Percentiles rank a stretch among this genome's conserved stretches.
phyloP scores from a whole-genome alignment of 495 filamentous ascomycete species.

The Saxophila tyrrhenica region DNA sequence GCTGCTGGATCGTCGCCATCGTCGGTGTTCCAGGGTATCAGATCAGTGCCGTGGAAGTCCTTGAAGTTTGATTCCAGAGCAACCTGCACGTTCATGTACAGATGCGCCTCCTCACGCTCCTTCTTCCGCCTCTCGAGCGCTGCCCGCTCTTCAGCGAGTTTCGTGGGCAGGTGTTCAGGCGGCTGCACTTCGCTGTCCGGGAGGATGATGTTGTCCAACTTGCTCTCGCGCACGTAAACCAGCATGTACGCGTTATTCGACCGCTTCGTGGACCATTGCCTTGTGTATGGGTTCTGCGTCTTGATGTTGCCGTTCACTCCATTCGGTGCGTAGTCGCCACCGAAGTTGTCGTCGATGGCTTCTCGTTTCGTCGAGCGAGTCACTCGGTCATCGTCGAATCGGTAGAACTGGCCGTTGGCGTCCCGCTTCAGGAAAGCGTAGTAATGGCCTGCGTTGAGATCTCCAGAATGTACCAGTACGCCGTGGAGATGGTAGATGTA shows the following conservation, averaged over 20 bases:
- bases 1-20: slow-evolving; percentile 43
- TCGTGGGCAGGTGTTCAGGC: slow-evolving; percentile 67
- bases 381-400: slow-evolving; percentile 93
- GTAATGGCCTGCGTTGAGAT: slow-evolving; percentile 97
- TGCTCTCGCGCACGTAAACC: slow-evolving; percentile 86
- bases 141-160: slow-evolving; percentile 70
- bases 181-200: slow-evolving; percentile 64
- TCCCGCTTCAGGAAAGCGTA: slow-evolving; percentile 93
- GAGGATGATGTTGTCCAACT: slow-evolving; percentile 66
- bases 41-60: slow-evolving; percentile 71
- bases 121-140: slow-evolving; percentile 60
- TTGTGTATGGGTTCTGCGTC: slow-evolving; percentile 55
- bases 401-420: slow-evolving; percentile 89
- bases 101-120: slow-evolving; percentile 85
- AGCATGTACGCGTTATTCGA: slow-evolving; percentile 93
- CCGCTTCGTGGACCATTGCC: slow-evolving; percentile 53
- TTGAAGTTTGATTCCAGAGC: slow-evolving; percentile 70
- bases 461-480: slow-evolving; percentile 91
- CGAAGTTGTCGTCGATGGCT: slow-evolving; percentile 92
- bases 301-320: slow-evolving; percentile 45
- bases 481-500: slow-evolving; percentile 90
- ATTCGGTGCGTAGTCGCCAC: slow-evolving; percentile 61
- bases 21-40: slow-evolving; percentile 52
- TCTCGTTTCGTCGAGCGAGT: slow-evolving; percentile 86
- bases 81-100: slow-evolving; percentile 74